These are phyloP conservation scores for Rhizophagus sp. DNA, from an alignment of 192 early-diverging fungal species.

Conservation along the genomic window DNA sequence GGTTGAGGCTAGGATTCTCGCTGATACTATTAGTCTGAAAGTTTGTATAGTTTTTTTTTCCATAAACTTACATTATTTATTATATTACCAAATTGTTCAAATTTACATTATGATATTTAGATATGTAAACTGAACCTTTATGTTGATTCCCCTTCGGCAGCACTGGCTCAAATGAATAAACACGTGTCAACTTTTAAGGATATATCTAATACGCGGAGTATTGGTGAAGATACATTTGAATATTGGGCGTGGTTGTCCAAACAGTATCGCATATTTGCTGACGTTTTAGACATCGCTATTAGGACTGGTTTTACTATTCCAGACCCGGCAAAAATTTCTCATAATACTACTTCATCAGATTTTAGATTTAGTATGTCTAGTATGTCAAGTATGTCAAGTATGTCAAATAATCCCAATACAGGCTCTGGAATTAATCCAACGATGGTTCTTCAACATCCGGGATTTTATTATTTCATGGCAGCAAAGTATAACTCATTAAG, in stretches of 20 bases:
- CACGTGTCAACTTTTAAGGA: conserved; percentile 65
- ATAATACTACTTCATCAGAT: conserved; percentile 39
- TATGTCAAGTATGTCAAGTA: too few relatives aligned
- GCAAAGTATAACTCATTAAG: conserved; percentile 75
- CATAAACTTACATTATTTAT: not conserved
- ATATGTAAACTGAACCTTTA: conserved; percentile 79
- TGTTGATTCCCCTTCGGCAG: conserved; percentile 63
- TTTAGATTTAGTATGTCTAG: conserved; percentile 26
- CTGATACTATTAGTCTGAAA: conserved; percentile 77
- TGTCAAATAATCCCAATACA: conserved; percentile 31
- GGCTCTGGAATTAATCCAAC: conserved; percentile 56
- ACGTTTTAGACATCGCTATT: conserved; percentile 69
- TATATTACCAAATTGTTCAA: not conserved
- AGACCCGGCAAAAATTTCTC: conserved; percentile 31
- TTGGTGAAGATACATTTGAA: conserved; percentile 77
- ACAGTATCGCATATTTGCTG: conserved; percentile 82
- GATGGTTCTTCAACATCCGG: conserved; percentile 80
- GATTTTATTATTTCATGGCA: conserved; percentile 79
- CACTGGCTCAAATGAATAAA: conserved; percentile 67
- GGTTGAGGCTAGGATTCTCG: conserved; percentile 70
- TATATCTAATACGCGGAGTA: conserved; percentile 57
- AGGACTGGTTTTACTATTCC: conserved; percentile 71
- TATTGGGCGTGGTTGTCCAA: conserved; percentile 86
- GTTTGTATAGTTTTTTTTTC: conserved; percentile 35
- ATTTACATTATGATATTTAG: conserved; percentile 36